These are phyloP conservation scores for Lactarius psammicola DNA, from an alignment of 768 basidiomycete species.

Conservation along the genomic window DNA sequence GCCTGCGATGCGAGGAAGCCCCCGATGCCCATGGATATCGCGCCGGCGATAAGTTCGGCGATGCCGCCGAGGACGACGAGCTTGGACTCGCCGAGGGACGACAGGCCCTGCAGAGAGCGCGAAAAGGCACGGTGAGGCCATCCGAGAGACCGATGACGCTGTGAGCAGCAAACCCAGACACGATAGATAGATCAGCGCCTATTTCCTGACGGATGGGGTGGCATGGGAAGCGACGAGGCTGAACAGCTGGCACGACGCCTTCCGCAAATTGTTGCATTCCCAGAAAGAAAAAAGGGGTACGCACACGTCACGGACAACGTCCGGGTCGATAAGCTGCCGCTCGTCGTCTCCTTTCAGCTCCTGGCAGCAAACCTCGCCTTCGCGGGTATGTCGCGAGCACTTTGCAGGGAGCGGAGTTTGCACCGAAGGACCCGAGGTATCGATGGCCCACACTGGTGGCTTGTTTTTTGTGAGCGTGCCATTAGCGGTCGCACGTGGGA, in stretches of 20 bases:
- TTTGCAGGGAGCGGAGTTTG: slow-evolving; percentile 51
- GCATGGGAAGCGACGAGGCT: slow-evolving; percentile 5
- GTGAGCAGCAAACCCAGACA: slow-evolving; percentile 12
- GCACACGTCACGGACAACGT: slow-evolving; percentile 83
- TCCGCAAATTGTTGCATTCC: slow-evolving; percentile 16
- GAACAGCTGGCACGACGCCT: too few relatives aligned
- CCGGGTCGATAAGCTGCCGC: slow-evolving; percentile 79
- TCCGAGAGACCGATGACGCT: slow-evolving; percentile 91
- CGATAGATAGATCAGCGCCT: not conserved
- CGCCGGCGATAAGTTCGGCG: slow-evolving; percentile 94
- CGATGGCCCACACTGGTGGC: slow-evolving; percentile 67
- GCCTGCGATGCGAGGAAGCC: slow-evolving; percentile 97
- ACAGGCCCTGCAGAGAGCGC: slow-evolving; percentile 86
- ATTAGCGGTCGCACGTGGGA: not conserved
- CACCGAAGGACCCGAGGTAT: slow-evolving; percentile 40
- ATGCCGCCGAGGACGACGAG: slow-evolving; percentile 94
- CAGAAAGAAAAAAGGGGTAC: slow-evolving; percentile 33
- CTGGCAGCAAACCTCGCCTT: slow-evolving; percentile 73
- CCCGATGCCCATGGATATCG: slow-evolving; percentile 97
- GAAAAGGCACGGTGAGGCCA: slow-evolving; percentile 88
- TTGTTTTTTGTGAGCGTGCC: slow-evolving; percentile 31
- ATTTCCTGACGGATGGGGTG: slow-evolving; percentile 8
- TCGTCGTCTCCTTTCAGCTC: slow-evolving; percentile 81
- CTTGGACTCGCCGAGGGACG: slow-evolving; percentile 82
- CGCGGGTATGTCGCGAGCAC: slow-evolving; percentile 53